phyloP scores from a whole-genome alignment of 768 basidiomycete genomes.

The Agrocybe pediades region DNA sequence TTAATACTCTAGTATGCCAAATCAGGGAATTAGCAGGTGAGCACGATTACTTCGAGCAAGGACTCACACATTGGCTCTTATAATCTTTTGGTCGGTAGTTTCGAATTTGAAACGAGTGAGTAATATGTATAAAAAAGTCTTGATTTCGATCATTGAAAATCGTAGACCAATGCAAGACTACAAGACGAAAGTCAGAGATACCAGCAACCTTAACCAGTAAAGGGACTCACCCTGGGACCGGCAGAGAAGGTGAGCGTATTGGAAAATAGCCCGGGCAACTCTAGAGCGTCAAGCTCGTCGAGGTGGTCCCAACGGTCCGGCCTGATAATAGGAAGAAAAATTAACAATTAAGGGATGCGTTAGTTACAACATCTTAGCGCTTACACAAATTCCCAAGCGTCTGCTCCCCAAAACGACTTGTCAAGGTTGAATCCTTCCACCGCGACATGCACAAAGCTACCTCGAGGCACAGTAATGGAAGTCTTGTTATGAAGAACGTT shows the following conservation, averaged over 20 bases:
- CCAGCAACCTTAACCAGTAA: background rate
- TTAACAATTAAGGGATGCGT: background rate
- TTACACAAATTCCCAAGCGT: conserved; percentile 83
- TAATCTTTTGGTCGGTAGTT: conserved; percentile 53
- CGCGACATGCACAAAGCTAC: conserved; percentile 75
- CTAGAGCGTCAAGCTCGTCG: conserved; percentile 65
- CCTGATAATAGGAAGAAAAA: conserved; percentile 34
- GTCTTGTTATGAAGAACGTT: conserved; percentile 38
- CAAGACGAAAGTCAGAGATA: background rate
- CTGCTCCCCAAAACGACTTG: conserved; percentile 75
- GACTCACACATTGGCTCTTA: conserved; percentile 64
- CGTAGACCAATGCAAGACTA: conserved; percentile 84
- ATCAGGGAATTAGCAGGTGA: background rate
- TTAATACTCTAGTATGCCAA: conserved; percentile 50
- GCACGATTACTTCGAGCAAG: conserved; percentile 2
- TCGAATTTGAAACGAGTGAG: conserved; percentile 66
- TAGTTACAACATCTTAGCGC: conserved; percentile 14
- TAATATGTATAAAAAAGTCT: conserved; percentile 71
- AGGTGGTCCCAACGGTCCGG: conserved; percentile 83
- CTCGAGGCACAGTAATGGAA: conserved; percentile 60
- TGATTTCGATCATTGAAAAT: conserved; percentile 85
- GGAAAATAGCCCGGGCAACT: conserved; percentile 71
- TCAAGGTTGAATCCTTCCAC: conserved; percentile 82
- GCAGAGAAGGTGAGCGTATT: conserved; percentile 78
- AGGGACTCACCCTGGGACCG: conserved; percentile 69